A percentile compares a stretch with the other conserved stretches of the same genome.
Evolutionary conservation across 805 yeast genomes (phyloP).

Genomic region (Cyberlindnera xishuangbannaensis): DNA sequence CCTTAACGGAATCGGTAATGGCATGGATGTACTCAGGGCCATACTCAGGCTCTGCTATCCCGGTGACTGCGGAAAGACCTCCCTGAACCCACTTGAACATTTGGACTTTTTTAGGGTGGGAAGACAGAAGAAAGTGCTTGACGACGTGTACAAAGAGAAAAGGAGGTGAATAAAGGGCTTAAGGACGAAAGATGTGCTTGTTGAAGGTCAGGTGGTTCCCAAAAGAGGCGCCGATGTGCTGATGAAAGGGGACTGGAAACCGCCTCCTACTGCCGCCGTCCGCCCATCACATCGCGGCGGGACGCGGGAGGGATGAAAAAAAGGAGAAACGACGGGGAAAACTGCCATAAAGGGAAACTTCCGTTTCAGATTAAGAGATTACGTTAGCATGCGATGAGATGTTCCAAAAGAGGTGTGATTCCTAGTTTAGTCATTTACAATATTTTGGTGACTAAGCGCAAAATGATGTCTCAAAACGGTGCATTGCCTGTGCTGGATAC

Average conservation of each 20-base stretch:
- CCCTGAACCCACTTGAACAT: constrained; percentile 85
- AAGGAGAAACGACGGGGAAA: too few species aligned
- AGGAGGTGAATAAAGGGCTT: too few species aligned
- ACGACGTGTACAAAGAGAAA: background rate
- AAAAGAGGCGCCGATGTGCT: background rate
- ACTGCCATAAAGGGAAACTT: too few species aligned
- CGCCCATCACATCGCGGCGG: background rate
- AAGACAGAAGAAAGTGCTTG: too few species aligned
- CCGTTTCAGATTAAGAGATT: too few species aligned
- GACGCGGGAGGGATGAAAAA: too few species aligned
- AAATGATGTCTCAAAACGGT: too few species aligned
- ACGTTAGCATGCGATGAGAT: too few species aligned
- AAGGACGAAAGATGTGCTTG: background rate
- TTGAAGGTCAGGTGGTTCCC: background rate
- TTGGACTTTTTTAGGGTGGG: constrained; percentile 1
- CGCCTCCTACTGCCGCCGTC: background rate
- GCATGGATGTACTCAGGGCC: constrained; percentile 90
- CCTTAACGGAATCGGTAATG: constrained; percentile 55
- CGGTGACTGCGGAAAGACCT: constrained; percentile 88
- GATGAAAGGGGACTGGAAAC: background rate
- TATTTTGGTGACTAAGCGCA: too few species aligned
- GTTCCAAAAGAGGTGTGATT: too few species aligned
- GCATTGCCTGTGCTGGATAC: too few species aligned
- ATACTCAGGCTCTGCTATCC: constrained; percentile 95
- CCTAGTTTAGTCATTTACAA: too few species aligned